Evolutionary conservation across 176 grass and related monocot species (phyloP).

Genomic region (Leersia perrieri): DNA sequence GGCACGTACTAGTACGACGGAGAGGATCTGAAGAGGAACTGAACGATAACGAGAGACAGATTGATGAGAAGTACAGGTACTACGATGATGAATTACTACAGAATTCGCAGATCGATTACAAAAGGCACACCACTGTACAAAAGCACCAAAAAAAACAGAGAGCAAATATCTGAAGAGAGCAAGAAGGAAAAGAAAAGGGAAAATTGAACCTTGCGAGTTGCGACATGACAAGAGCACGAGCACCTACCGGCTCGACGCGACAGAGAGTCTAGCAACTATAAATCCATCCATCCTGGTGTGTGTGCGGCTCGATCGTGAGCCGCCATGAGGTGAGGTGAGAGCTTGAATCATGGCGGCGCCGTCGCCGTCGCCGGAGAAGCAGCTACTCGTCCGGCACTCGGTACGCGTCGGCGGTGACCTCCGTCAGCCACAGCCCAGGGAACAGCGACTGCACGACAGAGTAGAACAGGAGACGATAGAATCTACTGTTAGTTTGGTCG

Average conservation of each 20-base stretch:
- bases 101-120: not conserved
- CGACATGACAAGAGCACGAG: not conserved
- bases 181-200: too few relatives aligned
- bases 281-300: too few relatives aligned
- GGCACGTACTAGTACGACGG: too few relatives aligned
- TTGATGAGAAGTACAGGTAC: not conserved
- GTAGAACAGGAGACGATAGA: not conserved
- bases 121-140: constrained; percentile 14
- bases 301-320: not conserved
- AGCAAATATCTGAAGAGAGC: not conserved
- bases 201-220: too few relatives aligned
- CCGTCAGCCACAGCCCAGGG: constrained; percentile 67
- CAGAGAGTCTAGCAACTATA: not conserved
- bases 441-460: constrained; percentile 67
- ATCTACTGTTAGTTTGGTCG: not conserved
- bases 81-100: not conserved
- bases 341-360: constrained; percentile 22
- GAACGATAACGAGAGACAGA: not conserved
- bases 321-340: not conserved
- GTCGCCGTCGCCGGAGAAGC: not conserved
- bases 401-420: constrained; percentile 74
- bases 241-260: not conserved
- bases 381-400: constrained; percentile 46
- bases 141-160: too few relatives aligned
- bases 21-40: not conserved